Evolutionary conservation across 2,329 filamentous ascomycete genomes (phyloP).

Genomic region (Dactylellina parvicollis): DNA sequence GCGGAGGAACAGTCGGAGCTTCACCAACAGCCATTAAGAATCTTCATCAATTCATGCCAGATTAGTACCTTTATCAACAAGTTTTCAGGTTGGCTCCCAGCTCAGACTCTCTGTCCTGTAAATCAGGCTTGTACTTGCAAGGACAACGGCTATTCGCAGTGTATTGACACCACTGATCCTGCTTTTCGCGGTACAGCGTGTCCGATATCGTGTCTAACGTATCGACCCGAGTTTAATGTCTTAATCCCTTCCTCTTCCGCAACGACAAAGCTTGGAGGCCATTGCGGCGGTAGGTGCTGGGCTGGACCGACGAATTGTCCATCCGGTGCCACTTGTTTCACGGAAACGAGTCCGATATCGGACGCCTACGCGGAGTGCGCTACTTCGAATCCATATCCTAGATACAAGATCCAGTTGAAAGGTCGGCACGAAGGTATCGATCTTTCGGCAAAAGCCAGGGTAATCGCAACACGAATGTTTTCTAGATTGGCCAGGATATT

Average conservation of each 20-base stretch:
- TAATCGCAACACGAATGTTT: slow-evolving; percentile 26
- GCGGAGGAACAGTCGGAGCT: slow-evolving; percentile 5
- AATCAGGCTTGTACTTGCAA: slow-evolving; percentile 17
- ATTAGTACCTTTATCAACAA: not conserved
- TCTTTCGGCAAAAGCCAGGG: not conserved
- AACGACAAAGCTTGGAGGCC: slow-evolving; percentile 10
- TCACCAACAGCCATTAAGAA: not conserved
- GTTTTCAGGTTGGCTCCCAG: slow-evolving; percentile 6
- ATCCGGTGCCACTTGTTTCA: slow-evolving; percentile 12
- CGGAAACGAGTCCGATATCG: slow-evolving; percentile 19
- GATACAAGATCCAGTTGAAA: not conserved
- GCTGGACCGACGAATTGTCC: slow-evolving; percentile 38
- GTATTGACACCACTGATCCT: not conserved
- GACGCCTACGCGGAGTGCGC: slow-evolving; percentile 27
- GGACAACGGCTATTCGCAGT: not conserved
- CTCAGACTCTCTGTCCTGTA: slow-evolving; percentile 6
- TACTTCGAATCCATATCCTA: slow-evolving; percentile 17
- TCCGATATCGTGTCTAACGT: slow-evolving; percentile 7
- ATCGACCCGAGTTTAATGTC: not conserved
- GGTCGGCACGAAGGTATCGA: slow-evolving; percentile 3
- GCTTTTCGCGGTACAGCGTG: slow-evolving; percentile 5
- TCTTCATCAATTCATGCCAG: not conserved
- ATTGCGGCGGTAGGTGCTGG: slow-evolving; percentile 39
- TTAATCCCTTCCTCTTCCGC: slow-evolving; percentile 11
- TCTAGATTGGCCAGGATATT: too few species aligned